These are phyloP conservation scores for Lepraria neglecta DNA, from an alignment of 495 filamentous ascomycete species.

Conservation along the genomic window DNA sequence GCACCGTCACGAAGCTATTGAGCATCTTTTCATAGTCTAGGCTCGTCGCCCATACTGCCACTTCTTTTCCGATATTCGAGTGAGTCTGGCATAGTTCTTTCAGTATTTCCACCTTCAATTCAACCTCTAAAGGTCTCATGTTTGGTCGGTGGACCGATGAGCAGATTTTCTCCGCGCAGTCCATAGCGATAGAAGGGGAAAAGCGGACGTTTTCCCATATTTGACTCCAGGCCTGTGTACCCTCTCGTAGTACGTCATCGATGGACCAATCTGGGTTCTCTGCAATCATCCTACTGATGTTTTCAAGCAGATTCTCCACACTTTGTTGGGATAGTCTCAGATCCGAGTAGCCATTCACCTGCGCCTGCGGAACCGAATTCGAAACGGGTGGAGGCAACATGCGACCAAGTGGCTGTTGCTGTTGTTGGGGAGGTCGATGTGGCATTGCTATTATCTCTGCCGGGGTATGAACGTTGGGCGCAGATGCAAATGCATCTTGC, in stretches of 20 bases:
- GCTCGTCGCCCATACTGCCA: slow-evolving; percentile 63
- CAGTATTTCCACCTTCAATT: slow-evolving; percentile 76
- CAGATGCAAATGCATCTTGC: slow-evolving; percentile 71
- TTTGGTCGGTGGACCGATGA: slow-evolving; percentile 57
- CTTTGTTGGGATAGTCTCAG: slow-evolving; percentile 54
- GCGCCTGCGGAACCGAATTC: slow-evolving; percentile 44
- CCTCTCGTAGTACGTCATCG: slow-evolving; percentile 58
- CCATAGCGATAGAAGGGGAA: slow-evolving; percentile 50
- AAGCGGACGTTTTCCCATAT: slow-evolving; percentile 45
- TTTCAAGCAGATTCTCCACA: slow-evolving; percentile 61
- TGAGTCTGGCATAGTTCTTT: slow-evolving; percentile 74
- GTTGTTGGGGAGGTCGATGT: slow-evolving; percentile 54
- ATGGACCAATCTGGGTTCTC: slow-evolving; percentile 64
- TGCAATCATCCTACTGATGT: slow-evolving; percentile 59
- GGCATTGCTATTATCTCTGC: slow-evolving; percentile 71
- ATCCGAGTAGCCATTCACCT: slow-evolving; percentile 62
- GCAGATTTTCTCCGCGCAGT: slow-evolving; percentile 65
- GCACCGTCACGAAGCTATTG: slow-evolving; percentile 67
- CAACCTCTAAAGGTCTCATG: slow-evolving; percentile 60
- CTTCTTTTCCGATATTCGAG: slow-evolving; percentile 62
- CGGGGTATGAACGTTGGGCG: slow-evolving; percentile 71
- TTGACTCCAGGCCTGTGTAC: slow-evolving; percentile 55
- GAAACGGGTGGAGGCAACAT: slow-evolving; percentile 38
- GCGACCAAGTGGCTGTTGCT: slow-evolving; percentile 51
- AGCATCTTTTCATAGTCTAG: slow-evolving; percentile 70